Percentiles rank a stretch among this genome's conserved stretches.
phyloP scores from a whole-genome alignment of 1,139 yeast species.

The Candida labiduridarum region DNA sequence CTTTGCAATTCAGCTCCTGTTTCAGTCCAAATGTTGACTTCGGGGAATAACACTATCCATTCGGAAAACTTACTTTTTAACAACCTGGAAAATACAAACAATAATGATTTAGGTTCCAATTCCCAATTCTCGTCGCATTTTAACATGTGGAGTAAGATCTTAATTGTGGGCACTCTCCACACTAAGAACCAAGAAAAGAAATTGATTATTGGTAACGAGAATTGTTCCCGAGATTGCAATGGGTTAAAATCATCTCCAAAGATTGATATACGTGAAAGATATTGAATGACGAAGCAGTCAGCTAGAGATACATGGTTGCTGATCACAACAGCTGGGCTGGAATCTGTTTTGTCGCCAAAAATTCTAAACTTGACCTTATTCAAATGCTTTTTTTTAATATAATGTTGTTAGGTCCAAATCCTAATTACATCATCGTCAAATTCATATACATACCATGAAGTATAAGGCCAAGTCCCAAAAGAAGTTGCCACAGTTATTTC shows the following conservation, averaged over 20 bases:
- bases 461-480: constrained; percentile 43
- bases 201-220: constrained; percentile 42
- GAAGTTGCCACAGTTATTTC: constrained; percentile 22
- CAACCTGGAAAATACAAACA: constrained; percentile 26
- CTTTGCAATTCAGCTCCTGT: constrained; percentile 50
- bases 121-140: constrained; percentile 70
- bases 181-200: constrained; percentile 65
- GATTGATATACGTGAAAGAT: constrained; percentile 36
- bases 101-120: constrained; percentile 36
- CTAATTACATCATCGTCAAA: background rate
- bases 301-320: constrained; percentile 59
- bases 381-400: constrained; percentile 23
- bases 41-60: constrained; percentile 71
- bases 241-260: constrained; percentile 6
- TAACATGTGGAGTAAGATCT: constrained; percentile 42
- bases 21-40: constrained; percentile 64
- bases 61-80: constrained; percentile 35
- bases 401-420: background rate
- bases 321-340: constrained; percentile 50
- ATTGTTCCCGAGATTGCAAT: constrained; percentile 9
- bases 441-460: constrained; percentile 30
- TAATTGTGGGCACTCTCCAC: constrained; percentile 57
- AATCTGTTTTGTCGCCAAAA: constrained; percentile 44
- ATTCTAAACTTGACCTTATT: constrained; percentile 41
- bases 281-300: constrained; percentile 54